phyloP scores from a whole-genome alignment of 225 moss, liverwort and hornwort species.

The Marchantia polymorpha region DNA sequence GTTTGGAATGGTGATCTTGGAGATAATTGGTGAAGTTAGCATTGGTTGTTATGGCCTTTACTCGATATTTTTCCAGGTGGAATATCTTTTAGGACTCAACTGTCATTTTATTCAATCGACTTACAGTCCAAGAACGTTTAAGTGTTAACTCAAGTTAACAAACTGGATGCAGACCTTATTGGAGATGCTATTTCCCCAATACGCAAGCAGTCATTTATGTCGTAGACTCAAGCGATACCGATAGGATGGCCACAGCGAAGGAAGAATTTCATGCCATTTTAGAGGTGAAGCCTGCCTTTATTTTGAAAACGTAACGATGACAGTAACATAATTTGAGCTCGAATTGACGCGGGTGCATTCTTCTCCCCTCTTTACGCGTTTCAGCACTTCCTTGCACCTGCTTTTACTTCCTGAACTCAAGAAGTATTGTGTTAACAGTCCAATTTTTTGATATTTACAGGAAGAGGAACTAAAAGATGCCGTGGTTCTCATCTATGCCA shows the following conservation, averaged over 20 bases:
- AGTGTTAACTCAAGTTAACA: background rate
- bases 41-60: background rate
- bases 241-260: conserved; percentile 88
- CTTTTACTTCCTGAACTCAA: too few relatives aligned
- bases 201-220: conserved; percentile 96
- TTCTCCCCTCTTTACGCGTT: too few relatives aligned
- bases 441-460: conserved; percentile 25
- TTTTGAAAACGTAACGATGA: background rate
- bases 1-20: background rate
- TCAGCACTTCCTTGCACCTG: too few relatives aligned
- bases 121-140: background rate
- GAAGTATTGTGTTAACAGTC: background rate
- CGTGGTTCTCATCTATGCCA: conserved; percentile 88
- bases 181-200: conserved; percentile 83
- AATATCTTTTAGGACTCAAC: background rate
- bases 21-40: background rate
- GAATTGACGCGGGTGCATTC: too few relatives aligned
- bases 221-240: conserved; percentile 88
- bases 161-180: conserved; percentile 68
- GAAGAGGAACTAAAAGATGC: conserved; percentile 80
- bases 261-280: conserved; percentile 98
- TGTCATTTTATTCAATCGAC: background rate
- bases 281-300: conserved; percentile 42
- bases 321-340: too few relatives aligned
- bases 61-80: background rate